A percentile compares a stretch with the other conserved stretches of the same genome.
Conservation (phyloP, 441 rosid genomes). For the Syzygium syzygioides region DNA sequence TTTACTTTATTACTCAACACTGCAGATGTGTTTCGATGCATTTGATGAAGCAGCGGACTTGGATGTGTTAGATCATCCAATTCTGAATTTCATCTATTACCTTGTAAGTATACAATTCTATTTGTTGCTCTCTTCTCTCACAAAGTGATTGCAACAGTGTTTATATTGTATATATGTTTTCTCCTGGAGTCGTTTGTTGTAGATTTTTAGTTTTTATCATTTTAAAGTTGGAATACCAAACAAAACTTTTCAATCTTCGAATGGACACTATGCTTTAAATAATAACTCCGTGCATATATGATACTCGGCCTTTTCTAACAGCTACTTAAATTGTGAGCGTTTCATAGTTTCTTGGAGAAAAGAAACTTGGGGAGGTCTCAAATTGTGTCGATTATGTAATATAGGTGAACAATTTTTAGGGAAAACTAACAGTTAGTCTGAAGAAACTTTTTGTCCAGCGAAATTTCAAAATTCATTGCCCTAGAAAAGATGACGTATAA, state of each 20-base stretch:
- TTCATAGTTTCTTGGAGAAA: too few species aligned
- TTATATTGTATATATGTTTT: background rate
- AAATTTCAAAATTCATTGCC: background rate
- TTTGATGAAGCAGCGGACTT: conserved; percentile 73
- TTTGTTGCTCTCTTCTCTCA: background rate
- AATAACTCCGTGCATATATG: background rate
- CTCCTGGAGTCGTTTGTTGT: background rate
- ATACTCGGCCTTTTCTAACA: background rate
- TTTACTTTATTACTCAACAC: background rate
- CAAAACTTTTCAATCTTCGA: background rate
- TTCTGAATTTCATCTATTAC: conserved; percentile 77
- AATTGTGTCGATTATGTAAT: background rate
- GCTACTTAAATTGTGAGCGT: background rate
- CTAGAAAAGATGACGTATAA: background rate
- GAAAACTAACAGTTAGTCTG: background rate
- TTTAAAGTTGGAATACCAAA: background rate
- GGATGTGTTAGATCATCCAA: conserved; percentile 77
- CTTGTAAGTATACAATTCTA: conserved; percentile 39
- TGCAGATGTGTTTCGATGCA: conserved; percentile 81
- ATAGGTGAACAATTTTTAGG: background rate
- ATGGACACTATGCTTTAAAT: background rate
- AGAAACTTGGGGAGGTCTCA: background rate
- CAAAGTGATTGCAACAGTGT: background rate
- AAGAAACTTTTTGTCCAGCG: background rate
- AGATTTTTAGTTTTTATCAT: background rate